Evolutionary conservation across 805 yeast species (phyloP).

Genomic region (Barnettozyma botsteinii): DNA sequence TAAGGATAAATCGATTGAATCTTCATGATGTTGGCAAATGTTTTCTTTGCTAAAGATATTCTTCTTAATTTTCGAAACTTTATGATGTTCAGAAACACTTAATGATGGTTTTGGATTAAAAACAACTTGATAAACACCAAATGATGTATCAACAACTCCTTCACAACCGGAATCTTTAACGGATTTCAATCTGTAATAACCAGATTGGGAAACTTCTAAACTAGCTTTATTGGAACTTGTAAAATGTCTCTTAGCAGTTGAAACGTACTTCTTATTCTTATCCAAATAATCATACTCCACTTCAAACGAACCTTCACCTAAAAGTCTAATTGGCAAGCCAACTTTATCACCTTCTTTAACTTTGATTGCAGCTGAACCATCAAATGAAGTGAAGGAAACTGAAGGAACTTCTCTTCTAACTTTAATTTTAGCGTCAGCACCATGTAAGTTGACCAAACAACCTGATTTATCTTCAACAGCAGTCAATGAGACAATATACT

Average conservation of each 20-base stretch:
- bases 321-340: slow-evolving; percentile 52
- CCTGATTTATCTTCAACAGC: slow-evolving; percentile 70
- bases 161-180: slow-evolving; percentile 48
- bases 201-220: slow-evolving; percentile 38
- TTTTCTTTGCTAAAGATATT: slow-evolving; percentile 29
- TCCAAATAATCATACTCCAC: slow-evolving; percentile 32
- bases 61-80: slow-evolving; percentile 20
- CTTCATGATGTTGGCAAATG: slow-evolving; percentile 46
- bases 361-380: slow-evolving; percentile 32
- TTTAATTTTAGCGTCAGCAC: slow-evolving; percentile 55
- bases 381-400: slow-evolving; percentile 38
- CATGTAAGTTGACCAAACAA: slow-evolving; percentile 68
- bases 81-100: slow-evolving; percentile 30
- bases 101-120: slow-evolving; percentile 44
- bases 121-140: slow-evolving; percentile 33
- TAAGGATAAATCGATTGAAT: slow-evolving; percentile 43
- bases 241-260: slow-evolving; percentile 17
- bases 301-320: slow-evolving; percentile 52
- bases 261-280: slow-evolving; percentile 24
- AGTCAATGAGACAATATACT: slow-evolving; percentile 56
- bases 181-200: slow-evolving; percentile 39
- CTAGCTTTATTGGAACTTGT: slow-evolving; percentile 26
- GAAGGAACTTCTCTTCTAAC: slow-evolving; percentile 69
- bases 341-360: slow-evolving; percentile 59
- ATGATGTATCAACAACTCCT: slow-evolving; percentile 36